These are phyloP conservation scores for Phlyctochytrium arcticum DNA, from an alignment of 192 early-diverging fungal species.

Conservation along the genomic window DNA sequence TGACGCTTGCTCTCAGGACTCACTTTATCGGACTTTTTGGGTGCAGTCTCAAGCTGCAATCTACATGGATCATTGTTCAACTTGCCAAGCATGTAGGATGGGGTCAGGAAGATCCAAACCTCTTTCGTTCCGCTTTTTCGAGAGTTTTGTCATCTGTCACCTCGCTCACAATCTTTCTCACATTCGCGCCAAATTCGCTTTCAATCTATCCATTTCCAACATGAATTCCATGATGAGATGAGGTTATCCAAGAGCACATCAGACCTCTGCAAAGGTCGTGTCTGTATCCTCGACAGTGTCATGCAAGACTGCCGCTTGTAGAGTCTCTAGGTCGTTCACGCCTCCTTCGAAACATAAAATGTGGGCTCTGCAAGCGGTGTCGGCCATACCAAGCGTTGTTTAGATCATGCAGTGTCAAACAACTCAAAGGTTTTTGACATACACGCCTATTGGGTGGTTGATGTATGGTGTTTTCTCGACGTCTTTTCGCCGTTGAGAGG, in stretches of 20 bases:
- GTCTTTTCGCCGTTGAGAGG: conserved; percentile 51
- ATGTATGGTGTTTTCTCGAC: conserved; percentile 55
- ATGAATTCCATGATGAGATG: too few species aligned
- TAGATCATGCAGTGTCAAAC: conserved; percentile 5
- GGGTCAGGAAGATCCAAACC: too few species aligned
- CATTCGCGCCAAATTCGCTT: conserved; percentile 41
- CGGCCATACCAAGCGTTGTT: conserved; percentile 1
- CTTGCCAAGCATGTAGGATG: background rate
- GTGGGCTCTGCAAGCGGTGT: conserved; percentile 5
- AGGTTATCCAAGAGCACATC: background rate
- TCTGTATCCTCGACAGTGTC: conserved; percentile 70
- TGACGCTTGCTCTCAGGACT: background rate
- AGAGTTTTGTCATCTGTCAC: conserved; percentile 58
- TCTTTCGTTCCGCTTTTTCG: conserved; percentile 46
- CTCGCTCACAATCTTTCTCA: conserved; percentile 51
- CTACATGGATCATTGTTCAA: too few species aligned
- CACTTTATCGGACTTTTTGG: conserved; percentile 45
- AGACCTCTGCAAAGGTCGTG: conserved; percentile 54
- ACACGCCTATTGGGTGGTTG: conserved; percentile 60
- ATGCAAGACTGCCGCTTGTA: conserved; percentile 59
- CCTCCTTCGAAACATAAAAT: conserved; percentile 46
- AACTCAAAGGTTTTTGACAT: conserved; percentile 8
- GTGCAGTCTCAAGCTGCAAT: conserved; percentile 52
- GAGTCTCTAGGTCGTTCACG: conserved; percentile 38
- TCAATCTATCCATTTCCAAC: too few species aligned